Evolutionary conservation across 768 basidiomycete genomes (phyloP), one percentile per base, ranked within the genome.

Genomic region (Trametes cingulata): DNA sequence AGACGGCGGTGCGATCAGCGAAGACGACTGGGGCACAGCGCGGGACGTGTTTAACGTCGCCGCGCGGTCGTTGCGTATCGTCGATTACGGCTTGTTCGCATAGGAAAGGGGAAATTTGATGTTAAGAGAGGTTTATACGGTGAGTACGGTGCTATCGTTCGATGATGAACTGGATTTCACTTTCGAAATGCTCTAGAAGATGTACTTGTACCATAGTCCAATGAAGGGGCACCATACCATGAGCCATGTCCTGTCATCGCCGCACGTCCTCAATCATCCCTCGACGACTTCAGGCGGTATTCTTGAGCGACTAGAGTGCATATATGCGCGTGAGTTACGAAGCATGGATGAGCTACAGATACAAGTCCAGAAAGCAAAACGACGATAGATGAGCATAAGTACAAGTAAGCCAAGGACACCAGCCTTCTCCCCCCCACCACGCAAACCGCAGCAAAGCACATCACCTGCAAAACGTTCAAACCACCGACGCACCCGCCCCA

Each of bases 1-100:
- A 15, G 80, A 82, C 56, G 78, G 76, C 42, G 78, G 75, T 15
- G 77, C 75, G 52, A 77, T 82, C 39, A 59, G 58, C 27, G 63
- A 64, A 51, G 60, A 42, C 17, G 55, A 45, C 9, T 64, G 56
- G 57, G 19, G 19, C 25, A 9, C 50, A 9, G 67, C 63, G 15
- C 51, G 56, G 19, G 53, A 53, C 9, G 55, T 55, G 0, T 65
- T 65, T 46, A 40, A 65, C 4, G 19, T 25, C 3, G 65, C 65
- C 25, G 67, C 53, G 9, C 56, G 58, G 45, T 65, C 65, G 10
- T 35, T 68, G 61, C 67, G 61, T 4, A 66, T 68, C 20, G 46
- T 66, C 7, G 61, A 68, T 40, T 66, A 58, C 35, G 65, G 61
- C 0, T 46, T 68, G 17, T 68, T 68, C 42, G 65, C 65, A 15